Base-by-base conservation (phyloP, 1,139 yeast genomes). In the Arxiozyma slooffiae region DNA sequence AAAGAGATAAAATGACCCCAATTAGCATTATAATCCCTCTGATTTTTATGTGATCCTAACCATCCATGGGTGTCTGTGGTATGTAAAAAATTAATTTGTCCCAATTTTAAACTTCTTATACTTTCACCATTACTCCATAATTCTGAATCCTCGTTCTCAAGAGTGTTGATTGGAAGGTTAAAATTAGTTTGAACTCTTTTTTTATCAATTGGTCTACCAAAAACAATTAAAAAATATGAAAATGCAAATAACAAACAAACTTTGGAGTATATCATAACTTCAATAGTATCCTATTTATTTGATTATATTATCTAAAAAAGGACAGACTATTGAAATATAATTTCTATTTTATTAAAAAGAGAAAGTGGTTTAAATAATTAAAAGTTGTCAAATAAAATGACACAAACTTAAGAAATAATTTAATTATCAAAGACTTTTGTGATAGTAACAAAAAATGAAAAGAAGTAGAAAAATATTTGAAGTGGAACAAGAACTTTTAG, bases 51-150 rank as follows among this genome's bases (percentile, higher is more conserved):
- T 0, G 97, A 97, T 5, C 90, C 80, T 54, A 85, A 79, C 97
- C 97, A 92, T 0, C 92, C 94, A 66, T 92, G 98, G 2, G 97
- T 90, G 60, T 92, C 98, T 0, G 97, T 92, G 1, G 97, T 89
- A 60, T 89, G 97, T 38, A 90, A 61, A 60, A 92, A 85, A 70
- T 92, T 92, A 49, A 90, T 55, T 54, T 82, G 78, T 1, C 89
- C 87, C 78, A 89, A 76, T 8, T 69, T 64, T 30, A 88, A 61
- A 26, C 77, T 76, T 48, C 90, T 68, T n/a, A 54, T 14, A 14
- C 11, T 26, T 30, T 11, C 6, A 30, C 3, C n/a, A 4, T 14
- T 7, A 30, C 14, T 6, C 7, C 14, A 11, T 3, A 44, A 38
- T 4, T 23, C 16, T 30, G 8, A 11, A 45, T 38, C 24, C 18